Conservation (phyloP, 805 yeast genomes). For the Yarrowia osloensis region DNA sequence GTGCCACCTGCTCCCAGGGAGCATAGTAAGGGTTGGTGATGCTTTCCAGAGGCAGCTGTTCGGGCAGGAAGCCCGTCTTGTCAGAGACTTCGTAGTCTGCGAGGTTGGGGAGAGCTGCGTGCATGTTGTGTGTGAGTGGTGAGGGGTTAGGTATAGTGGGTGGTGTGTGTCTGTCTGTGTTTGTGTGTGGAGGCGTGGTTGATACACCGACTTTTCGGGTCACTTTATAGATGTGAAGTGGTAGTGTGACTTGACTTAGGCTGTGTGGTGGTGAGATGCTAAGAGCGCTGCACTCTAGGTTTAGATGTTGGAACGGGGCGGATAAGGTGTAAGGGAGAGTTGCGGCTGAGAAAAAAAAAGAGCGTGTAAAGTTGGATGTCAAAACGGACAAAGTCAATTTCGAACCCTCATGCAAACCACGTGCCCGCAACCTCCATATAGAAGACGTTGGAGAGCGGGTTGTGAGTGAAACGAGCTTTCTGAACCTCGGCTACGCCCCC, state of each 20-base stretch:
- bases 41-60: conserved; percentile 57
- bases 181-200: not conserved
- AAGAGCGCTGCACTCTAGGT: conserved; percentile 5
- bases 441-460: not conserved
- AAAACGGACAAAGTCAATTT: not conserved
- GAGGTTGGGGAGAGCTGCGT: conserved; percentile 50
- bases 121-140: conserved; percentile 33
- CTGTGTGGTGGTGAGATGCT: conserved; percentile 6
- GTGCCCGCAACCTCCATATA: not conserved
- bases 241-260: not conserved
- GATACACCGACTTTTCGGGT: not conserved
- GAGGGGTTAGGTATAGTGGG: not conserved
- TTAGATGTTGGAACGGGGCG: conserved; percentile 22
- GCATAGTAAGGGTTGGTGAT: conserved; percentile 63
- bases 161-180: not conserved
- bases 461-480: not conserved
- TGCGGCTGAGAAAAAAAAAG: conserved; percentile 24
- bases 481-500: not conserved
- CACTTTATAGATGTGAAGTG: conserved; percentile 14
- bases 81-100: conserved; percentile 71
- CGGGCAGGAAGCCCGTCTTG: conserved; percentile 77
- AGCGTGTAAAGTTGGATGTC: not conserved
- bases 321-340: conserved; percentile 24
- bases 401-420: not conserved
- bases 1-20: conserved; percentile 76